Conservation (phyloP, 495 filamentous ascomycete species). For the Neurospora sp. region DNA sequence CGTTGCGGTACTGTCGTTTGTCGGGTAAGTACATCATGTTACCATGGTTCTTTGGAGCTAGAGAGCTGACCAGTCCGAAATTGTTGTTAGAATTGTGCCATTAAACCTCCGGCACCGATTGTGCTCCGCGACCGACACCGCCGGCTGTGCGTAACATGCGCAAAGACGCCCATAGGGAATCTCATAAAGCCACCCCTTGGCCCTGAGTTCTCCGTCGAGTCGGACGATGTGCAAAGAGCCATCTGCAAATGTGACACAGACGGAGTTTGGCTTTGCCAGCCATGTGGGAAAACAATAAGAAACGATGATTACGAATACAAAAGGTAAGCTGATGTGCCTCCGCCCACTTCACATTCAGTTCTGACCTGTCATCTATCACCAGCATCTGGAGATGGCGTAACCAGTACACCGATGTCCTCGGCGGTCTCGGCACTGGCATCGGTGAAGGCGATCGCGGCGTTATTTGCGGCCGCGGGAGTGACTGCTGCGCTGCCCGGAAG, state of each 20-base stretch:
- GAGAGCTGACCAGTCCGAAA: not conserved
- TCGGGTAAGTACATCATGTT: conserved; percentile 44
- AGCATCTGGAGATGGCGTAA: conserved; percentile 84
- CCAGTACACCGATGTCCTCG: conserved; percentile 69
- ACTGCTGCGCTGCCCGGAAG: conserved; percentile 61
- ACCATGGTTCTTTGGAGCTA: not conserved
- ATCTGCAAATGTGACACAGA: conserved; percentile 57
- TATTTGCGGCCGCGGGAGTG: conserved; percentile 61
- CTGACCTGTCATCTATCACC: not conserved
- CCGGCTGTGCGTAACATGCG: conserved; percentile 66
- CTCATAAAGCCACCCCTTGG: conserved; percentile 26
- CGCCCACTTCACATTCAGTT: not conserved
- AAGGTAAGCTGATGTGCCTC: conserved; percentile 18
- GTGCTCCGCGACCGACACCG: conserved; percentile 61
- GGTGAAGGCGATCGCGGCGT: conserved; percentile 82
- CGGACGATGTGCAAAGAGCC: conserved; percentile 41
- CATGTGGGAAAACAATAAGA: conserved; percentile 61
- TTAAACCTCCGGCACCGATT: conserved; percentile 57
- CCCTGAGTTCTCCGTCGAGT: conserved; percentile 17
- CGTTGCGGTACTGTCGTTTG: conserved; percentile 69
- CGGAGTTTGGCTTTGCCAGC: conserved; percentile 68
- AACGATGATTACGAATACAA: conserved; percentile 64
- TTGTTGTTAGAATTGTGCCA: conserved; percentile 64
- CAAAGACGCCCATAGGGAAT: conserved; percentile 49
- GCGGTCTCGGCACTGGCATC: conserved; percentile 75